Conservation (phyloP, 139 green algal species). For the Chlamydomonas asymmetrica region DNA sequence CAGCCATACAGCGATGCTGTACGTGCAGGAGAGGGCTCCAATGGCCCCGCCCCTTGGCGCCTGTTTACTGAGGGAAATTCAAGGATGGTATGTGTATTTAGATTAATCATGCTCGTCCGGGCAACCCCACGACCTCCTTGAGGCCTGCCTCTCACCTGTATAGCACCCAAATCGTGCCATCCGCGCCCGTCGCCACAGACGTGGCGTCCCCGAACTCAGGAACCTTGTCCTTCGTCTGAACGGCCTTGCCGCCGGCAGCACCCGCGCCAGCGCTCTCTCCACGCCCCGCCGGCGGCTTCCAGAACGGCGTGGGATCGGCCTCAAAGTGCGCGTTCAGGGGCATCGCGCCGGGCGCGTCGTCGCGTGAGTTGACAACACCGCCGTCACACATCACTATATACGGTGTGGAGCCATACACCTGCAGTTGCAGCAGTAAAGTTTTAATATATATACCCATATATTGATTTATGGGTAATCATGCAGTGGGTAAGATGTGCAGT, state of each 20-base stretch:
- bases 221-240: background rate
- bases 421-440: too few relatives aligned
- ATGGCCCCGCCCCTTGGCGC: too few relatives aligned
- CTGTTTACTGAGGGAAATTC: too few relatives aligned
- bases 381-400: constrained; percentile 51
- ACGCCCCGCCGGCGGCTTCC: constrained; percentile 33
- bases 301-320: constrained; percentile 46
- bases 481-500: too few relatives aligned
- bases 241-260: background rate
- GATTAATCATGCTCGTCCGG: too few relatives aligned
- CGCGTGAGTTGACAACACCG: constrained; percentile 2
- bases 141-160: constrained; percentile 40
- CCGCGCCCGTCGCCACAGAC: constrained; percentile 31
- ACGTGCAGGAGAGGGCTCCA: too few relatives aligned
- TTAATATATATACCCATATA: too few relatives aligned
- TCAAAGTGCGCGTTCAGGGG: constrained; percentile 15
- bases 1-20: too few relatives aligned
- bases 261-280: background rate
- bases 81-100: too few relatives aligned
- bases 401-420: constrained; percentile 44
- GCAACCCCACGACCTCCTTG: background rate
- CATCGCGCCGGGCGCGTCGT: constrained; percentile 38
- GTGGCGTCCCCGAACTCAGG: constrained; percentile 30
- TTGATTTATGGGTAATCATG: constrained; percentile 36
- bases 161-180: constrained; percentile 72